Evolutionary conservation across 1,284 basidiomycete genomes (phyloP).

Genomic region (Tilletia horrida): DNA sequence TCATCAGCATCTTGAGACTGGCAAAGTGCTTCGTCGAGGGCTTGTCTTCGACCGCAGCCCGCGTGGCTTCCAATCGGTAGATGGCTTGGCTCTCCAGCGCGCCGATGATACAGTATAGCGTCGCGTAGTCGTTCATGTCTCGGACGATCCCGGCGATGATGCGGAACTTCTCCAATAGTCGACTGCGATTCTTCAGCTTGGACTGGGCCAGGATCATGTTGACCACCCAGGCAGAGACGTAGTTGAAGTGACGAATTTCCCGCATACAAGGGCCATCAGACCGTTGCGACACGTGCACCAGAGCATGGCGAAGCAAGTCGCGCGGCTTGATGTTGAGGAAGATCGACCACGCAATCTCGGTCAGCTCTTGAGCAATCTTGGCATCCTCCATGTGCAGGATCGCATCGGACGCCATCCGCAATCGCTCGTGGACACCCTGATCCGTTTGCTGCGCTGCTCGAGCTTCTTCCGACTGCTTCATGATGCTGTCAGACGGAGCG

Average conservation of each 20-base stretch:
- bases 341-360: slow-evolving; percentile 41
- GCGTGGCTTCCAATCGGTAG: slow-evolving; percentile 42
- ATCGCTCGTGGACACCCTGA: not conserved
- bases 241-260: slow-evolving; percentile 49
- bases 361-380: slow-evolving; percentile 42
- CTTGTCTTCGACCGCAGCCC: slow-evolving; percentile 41
- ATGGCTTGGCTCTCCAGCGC: slow-evolving; percentile 43
- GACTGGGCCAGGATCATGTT: slow-evolving; percentile 46
- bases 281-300: slow-evolving; percentile 37
- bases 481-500: not conserved
- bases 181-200: slow-evolving; percentile 42
- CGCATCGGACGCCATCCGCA: slow-evolving; percentile 41
- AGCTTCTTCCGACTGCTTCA: not conserved
- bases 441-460: slow-evolving; percentile 21
- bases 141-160: slow-evolving; percentile 44
- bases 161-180: slow-evolving; percentile 49
- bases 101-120: slow-evolving; percentile 44
- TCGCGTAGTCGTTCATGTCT: slow-evolving; percentile 47
- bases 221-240: slow-evolving; percentile 47
- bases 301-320: slow-evolving; percentile 45
- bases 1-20: slow-evolving; percentile 41
- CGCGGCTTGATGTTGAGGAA: slow-evolving; percentile 44
- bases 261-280: slow-evolving; percentile 38
- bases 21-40: slow-evolving; percentile 41
- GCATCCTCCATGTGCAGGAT: slow-evolving; percentile 42